phyloP scores from a whole-genome alignment of 78 protist genomes.

The Protostelium mycophagum region DNA sequence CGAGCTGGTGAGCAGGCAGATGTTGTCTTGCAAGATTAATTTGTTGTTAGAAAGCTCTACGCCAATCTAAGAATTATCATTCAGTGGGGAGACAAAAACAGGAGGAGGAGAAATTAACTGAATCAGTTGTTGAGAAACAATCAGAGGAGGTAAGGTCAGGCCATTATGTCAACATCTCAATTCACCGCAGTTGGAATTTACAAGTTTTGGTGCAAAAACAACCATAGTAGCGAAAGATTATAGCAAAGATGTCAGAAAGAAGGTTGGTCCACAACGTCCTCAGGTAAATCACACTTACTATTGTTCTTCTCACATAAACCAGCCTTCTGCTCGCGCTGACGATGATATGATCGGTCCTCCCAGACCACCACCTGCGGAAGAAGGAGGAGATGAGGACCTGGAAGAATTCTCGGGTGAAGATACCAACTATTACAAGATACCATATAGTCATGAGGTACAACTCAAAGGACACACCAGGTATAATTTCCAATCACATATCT shows the following conservation, averaged over 20 bases:
- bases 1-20: neutral
- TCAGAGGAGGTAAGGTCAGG: neutral
- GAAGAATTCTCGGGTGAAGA: neutral
- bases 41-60: neutral
- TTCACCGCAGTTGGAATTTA: neutral
- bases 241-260: neutral
- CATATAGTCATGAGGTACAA: neutral
- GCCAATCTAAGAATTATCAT: neutral
- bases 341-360: neutral
- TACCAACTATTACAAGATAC: neutral
- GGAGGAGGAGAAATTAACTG: neutral
- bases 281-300: neutral
- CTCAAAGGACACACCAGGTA: neutral
- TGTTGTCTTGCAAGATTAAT: neutral
- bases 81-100: neutral
- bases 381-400: neutral
- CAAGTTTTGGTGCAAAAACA: neutral
- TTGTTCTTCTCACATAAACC: no score
- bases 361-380: neutral
- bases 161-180: neutral
- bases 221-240: neutral
- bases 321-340: neutral
- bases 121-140: neutral
- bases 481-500: no score
- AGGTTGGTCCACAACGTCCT: neutral